These are phyloP conservation scores for Straminergon stramineum DNA, from an alignment of 225 moss, liverwort and hornwort genomes.

Conservation along the genomic window DNA sequence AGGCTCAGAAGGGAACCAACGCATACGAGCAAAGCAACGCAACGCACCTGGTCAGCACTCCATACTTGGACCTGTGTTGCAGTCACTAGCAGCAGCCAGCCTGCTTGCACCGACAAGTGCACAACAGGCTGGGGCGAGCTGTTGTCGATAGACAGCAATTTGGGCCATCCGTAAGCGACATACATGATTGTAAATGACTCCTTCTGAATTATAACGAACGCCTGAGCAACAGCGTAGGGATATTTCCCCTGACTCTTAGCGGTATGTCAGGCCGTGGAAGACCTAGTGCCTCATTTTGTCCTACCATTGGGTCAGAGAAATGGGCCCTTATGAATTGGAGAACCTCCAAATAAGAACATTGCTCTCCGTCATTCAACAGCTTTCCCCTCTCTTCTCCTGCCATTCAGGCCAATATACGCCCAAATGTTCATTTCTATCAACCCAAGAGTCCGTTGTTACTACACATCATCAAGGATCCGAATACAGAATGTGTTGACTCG, in stretches of 20 bases:
- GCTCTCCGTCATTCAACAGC: background rate
- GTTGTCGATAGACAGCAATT: conserved; percentile 78
- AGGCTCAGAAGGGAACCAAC: background rate
- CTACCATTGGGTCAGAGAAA: conserved; percentile 17
- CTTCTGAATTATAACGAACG: background rate
- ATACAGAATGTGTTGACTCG: background rate
- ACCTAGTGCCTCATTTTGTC: background rate
- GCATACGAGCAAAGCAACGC: background rate
- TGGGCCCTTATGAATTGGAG: background rate
- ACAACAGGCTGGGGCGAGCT: conserved; percentile 85
- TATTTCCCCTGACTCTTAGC: background rate
- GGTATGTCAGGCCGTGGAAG: conserved; percentile 6
- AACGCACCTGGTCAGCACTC: conserved; percentile 82
- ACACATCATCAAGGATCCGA: background rate
- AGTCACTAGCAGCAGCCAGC: conserved; percentile 74
- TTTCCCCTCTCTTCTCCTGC: conserved; percentile 4
- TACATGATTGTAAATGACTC: conserved; percentile 62
- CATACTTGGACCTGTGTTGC: conserved; percentile 82
- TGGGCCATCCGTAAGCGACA: conserved; percentile 99
- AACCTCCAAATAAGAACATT: background rate
- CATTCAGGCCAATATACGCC: conserved; percentile 4
- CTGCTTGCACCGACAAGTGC: conserved; percentile 66
- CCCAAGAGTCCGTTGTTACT: background rate
- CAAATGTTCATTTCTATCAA: background rate
- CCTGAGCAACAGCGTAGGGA: background rate